These are phyloP conservation scores for Pichia cephalocereana DNA, from an alignment of 805 yeast species.

Conservation along the genomic window DNA sequence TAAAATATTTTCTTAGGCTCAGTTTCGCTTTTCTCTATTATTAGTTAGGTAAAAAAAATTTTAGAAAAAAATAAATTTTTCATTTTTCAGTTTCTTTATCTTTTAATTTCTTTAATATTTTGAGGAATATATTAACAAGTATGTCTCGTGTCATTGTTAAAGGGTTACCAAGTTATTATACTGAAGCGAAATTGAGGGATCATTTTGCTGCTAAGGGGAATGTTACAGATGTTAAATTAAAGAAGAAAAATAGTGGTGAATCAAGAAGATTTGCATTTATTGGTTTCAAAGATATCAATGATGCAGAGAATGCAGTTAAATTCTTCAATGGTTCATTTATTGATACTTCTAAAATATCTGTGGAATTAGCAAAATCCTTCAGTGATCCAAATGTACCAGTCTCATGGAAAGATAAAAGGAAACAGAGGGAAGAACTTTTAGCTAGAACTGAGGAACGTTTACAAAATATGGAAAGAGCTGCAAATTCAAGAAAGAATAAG, in stretches of 20 bases:
- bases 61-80: background rate
- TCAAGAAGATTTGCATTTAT: constrained; percentile 90
- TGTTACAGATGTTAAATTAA: constrained; percentile 67
- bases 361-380: constrained; percentile 74
- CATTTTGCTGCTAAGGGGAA: constrained; percentile 50
- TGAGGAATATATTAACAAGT: background rate
- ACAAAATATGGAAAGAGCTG: constrained; percentile 39
- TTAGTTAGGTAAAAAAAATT: too few relatives aligned
- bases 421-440: constrained; percentile 41
- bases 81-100: background rate
- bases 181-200: constrained; percentile 60
- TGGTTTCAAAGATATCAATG: constrained; percentile 66
- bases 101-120: too few relatives aligned
- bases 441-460: constrained; percentile 42
- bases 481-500: constrained; percentile 32
- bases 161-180: constrained; percentile 71
- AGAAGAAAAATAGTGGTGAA: constrained; percentile 74
- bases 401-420: constrained; percentile 46
- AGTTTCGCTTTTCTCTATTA: too few relatives aligned
- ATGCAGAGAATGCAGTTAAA: constrained; percentile 69
- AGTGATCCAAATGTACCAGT: constrained; percentile 76
- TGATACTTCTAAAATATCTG: constrained; percentile 73
- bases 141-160: constrained; percentile 89
- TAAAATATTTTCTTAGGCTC: too few relatives aligned
- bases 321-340: constrained; percentile 73